These are phyloP conservation scores for Ascochyta fabae DNA, from an alignment of 2,329 filamentous ascomycete species.

Conservation along the genomic window DNA sequence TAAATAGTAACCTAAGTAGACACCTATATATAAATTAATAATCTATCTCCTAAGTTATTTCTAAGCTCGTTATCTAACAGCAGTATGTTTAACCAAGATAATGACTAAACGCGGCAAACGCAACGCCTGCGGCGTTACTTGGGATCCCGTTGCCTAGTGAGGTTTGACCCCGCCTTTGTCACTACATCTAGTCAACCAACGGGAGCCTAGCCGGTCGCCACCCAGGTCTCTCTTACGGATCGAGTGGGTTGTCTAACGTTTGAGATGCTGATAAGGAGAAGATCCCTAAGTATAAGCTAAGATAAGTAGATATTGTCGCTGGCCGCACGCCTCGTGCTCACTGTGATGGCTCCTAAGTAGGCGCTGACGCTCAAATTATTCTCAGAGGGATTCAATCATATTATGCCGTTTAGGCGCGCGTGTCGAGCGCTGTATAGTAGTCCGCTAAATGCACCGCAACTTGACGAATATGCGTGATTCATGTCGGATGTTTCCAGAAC, in stretches of 20 bases:
- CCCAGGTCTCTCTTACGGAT: not conserved
- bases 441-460: no score
- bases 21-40: no score
- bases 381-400: no score
- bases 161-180: conserved; percentile 10
- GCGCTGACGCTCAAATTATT: no score
- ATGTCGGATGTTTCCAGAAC: no score
- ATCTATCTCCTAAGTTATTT: no score
- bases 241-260: not conserved
- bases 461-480: no score
- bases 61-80: no score
- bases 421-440: not conserved
- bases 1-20: no score
- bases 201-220: conserved; percentile 9
- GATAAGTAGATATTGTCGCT: not conserved
- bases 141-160: conserved; percentile 16
- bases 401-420: not conserved
- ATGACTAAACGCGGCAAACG: conserved; percentile 9
- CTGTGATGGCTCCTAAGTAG: no score
- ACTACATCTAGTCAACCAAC: not conserved
- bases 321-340: not conserved
- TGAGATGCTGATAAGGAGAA: not conserved
- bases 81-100: not conserved
- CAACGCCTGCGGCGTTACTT: not conserved
- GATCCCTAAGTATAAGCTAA: not conserved